A percentile compares a stretch with the other conserved stretches of the same genome.
These are phyloP conservation scores for Blastomyces percursus DNA, from an alignment of 2,329 filamentous ascomycete genomes.

Conservation along the genomic window DNA sequence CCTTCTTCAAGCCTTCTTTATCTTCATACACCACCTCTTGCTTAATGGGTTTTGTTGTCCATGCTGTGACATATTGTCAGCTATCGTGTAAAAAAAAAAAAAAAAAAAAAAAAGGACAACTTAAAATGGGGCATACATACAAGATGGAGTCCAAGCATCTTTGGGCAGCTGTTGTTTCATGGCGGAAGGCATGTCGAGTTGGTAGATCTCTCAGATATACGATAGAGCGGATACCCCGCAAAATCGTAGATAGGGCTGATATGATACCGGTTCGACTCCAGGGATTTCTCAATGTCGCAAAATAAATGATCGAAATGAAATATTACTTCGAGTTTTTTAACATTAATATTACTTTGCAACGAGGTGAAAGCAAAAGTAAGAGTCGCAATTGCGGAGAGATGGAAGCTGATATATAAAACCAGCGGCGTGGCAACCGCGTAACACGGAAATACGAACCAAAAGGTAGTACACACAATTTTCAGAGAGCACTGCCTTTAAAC, in stretches of 20 bases:
- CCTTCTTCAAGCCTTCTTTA: constrained; percentile 27
- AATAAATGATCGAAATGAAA: neutral
- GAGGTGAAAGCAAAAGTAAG: neutral
- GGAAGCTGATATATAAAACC: too few species aligned
- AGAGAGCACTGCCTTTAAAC: too few species aligned
- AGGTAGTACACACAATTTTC: too few species aligned
- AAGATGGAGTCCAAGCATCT: constrained; percentile 14
- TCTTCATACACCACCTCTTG: constrained; percentile 40
- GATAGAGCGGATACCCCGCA: neutral
- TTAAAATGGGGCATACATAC: constrained; percentile 6
- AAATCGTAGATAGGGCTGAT: neutral
- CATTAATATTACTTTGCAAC: neutral
- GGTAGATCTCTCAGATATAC: neutral
- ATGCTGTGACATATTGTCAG: constrained; percentile 20
- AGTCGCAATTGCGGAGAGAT: neutral
- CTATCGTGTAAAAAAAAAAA: constrained; percentile 3
- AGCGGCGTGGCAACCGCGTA: too few species aligned
- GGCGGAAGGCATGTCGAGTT: neutral
- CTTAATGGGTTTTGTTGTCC: constrained; percentile 36
- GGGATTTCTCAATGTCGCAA: neutral
- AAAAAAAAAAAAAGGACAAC: neutral
- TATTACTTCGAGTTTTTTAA: neutral
- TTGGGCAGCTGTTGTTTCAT: neutral
- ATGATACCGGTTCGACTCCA: neutral
- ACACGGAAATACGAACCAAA: too few species aligned